phyloP scores from a whole-genome alignment of 73 alveolate genomes.

The Paramecium sexaurelia region DNA sequence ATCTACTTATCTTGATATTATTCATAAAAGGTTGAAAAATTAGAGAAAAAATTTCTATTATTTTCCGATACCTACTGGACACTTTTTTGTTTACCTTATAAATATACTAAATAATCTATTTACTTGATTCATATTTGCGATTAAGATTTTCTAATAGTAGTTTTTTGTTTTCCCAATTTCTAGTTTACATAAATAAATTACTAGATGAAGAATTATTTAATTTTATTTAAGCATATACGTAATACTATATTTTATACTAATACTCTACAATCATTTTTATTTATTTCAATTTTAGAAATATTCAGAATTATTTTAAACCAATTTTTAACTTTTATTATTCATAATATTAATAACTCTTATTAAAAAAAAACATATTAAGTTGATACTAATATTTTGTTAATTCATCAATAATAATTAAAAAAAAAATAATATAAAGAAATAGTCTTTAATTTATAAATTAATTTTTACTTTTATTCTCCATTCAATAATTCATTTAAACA shows the following conservation, averaged over 20 bases:
- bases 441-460: too few species aligned
- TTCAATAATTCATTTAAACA: too few species aligned
- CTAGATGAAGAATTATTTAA: not conserved
- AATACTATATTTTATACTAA: not conserved
- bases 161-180: not conserved
- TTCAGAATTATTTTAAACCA: not conserved
- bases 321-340: too few species aligned
- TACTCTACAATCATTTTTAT: not conserved
- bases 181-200: not conserved
- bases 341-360: not conserved
- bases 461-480: not conserved
- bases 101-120: not conserved
- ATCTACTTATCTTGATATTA: not conserved
- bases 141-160: not conserved
- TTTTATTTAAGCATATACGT: not conserved
- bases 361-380: too few species aligned
- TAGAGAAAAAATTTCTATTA: not conserved
- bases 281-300: too few species aligned
- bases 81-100: not conserved
- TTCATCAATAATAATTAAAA: too few species aligned
- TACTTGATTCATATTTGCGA: not conserved
- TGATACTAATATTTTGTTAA: too few species aligned
- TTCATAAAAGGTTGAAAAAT: not conserved
- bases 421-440: too few species aligned
- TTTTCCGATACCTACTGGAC: not conserved